Conservation (phyloP, 176 grass and related monocot species). For the Elaeis guineensis region DNA sequence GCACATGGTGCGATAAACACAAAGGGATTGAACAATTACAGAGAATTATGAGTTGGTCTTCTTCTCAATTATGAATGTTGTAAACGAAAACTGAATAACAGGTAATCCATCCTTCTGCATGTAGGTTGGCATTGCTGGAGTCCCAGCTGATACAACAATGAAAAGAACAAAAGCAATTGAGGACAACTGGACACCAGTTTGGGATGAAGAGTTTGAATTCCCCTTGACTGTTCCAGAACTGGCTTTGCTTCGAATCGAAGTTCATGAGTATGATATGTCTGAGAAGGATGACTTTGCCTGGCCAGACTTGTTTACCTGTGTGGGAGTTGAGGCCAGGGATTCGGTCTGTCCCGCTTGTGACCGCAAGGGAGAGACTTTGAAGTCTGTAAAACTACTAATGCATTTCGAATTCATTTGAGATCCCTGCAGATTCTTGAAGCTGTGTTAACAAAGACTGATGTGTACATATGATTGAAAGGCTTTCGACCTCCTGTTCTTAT, state of each 20-base stretch:
- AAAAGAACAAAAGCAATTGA: slow-evolving; percentile 31
- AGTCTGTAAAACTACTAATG: slow-evolving; percentile 75
- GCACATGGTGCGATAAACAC: no score
- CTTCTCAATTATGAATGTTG: no score
- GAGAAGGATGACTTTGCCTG: slow-evolving; percentile 65
- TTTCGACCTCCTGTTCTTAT: no score
- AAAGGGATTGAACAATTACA: no score
- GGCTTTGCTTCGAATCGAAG: slow-evolving; percentile 69
- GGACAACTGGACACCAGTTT: slow-evolving; percentile 69
- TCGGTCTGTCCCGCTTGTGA: slow-evolving; percentile 40
- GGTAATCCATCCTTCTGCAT: not conserved
- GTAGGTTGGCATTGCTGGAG: slow-evolving; percentile 66
- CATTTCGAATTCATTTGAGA: slow-evolving; percentile 42
- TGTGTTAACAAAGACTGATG: no score
- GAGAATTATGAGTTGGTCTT: no score
- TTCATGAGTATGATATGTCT: slow-evolving; percentile 63
- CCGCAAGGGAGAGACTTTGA: slow-evolving; percentile 23
- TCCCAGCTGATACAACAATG: slow-evolving; percentile 49
- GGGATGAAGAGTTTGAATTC: slow-evolving; percentile 67
- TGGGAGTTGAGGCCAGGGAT: slow-evolving; percentile 64
- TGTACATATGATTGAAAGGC: no score
- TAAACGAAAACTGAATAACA: no score
- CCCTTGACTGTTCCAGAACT: slow-evolving; percentile 51
- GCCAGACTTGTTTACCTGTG: slow-evolving; percentile 65
- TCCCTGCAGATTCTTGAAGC: no score